A percentile compares a stretch with the other conserved stretches of the same genome.
These are phyloP conservation scores for Acer saccharum DNA, from an alignment of 345 rosid genomes.

Conservation along the genomic window DNA sequence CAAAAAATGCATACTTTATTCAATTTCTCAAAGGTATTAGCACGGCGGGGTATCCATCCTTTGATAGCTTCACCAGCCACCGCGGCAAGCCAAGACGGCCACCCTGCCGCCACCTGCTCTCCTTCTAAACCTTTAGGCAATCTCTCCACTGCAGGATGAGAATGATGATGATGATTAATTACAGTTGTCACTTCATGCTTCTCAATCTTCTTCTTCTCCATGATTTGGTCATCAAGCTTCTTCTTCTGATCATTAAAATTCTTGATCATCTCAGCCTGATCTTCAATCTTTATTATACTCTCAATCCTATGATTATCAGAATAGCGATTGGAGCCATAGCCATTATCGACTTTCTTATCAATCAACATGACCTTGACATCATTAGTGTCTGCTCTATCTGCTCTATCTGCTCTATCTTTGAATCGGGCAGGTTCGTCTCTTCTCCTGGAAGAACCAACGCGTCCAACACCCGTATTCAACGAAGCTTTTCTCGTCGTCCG, in stretches of 20 bases:
- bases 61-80: constrained; percentile 81
- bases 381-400: constrained; percentile 38
- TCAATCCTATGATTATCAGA: constrained; percentile 47
- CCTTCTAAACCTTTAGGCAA: constrained; percentile 47
- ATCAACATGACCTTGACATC: constrained; percentile 55
- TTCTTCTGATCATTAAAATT: constrained; percentile 47
- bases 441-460: constrained; percentile 56
- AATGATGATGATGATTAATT: constrained; percentile 36
- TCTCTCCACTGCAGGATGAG: constrained; percentile 41
- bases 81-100: constrained; percentile 90
- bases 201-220: constrained; percentile 38
- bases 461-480: constrained; percentile 56
- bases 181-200: constrained; percentile 28
- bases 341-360: constrained; percentile 44
- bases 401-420: constrained; percentile 38
- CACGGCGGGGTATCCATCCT: constrained; percentile 80
- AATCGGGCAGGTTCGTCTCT: constrained; percentile 56
- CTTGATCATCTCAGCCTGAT: constrained; percentile 33
- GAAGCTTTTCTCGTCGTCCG: constrained; percentile 48
- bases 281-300: constrained; percentile 30
- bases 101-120: constrained; percentile 77
- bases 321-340: constrained; percentile 44
- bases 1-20: constrained; percentile 59
- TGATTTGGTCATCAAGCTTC: constrained; percentile 21
- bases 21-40: constrained; percentile 73